phyloP scores from a whole-genome alignment of 352 stramenopile genomes.

The Globisporangium paroecandrum region DNA sequence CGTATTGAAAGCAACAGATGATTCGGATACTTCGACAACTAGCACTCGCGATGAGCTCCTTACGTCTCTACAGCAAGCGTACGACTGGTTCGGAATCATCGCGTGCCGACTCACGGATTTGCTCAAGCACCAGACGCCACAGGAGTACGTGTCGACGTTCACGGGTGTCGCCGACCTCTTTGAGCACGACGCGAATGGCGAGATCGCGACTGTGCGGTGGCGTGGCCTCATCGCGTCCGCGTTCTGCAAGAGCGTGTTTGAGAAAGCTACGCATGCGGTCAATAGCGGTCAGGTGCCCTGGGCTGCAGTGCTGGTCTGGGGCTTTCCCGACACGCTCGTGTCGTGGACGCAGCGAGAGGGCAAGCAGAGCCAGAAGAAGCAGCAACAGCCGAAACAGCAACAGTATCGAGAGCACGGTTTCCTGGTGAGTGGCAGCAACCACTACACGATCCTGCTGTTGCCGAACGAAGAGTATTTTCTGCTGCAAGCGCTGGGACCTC shows the following conservation, averaged over 20 bases:
- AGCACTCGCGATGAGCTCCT: slow-evolving; percentile 22
- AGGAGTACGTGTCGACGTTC: slow-evolving; percentile 83
- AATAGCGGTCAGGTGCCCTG: slow-evolving; percentile 50
- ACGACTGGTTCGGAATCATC: slow-evolving; percentile 79
- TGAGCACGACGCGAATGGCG: slow-evolving; percentile 26
- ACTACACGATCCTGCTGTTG: slow-evolving; percentile 70
- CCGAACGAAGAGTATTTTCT: slow-evolving; percentile 72
- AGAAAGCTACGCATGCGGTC: slow-evolving; percentile 47
- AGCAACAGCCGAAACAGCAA: background rate
- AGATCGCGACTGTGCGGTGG: slow-evolving; percentile 65
- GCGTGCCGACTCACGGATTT: slow-evolving; percentile 56
- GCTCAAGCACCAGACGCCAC: slow-evolving; percentile 41
- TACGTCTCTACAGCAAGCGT: slow-evolving; percentile 42
- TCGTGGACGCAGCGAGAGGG: slow-evolving; percentile 53
- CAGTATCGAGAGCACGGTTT: slow-evolving; percentile 62
- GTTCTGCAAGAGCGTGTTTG: slow-evolving; percentile 50
- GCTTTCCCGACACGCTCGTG: slow-evolving; percentile 66
- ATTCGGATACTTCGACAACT: too few species aligned
- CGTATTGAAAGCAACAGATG: slow-evolving; percentile 11
- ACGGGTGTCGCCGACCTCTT: slow-evolving; percentile 39
- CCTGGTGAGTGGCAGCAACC: slow-evolving; percentile 71
- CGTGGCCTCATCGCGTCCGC: slow-evolving; percentile 59
- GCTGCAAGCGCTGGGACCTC: slow-evolving; percentile 61
- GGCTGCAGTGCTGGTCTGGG: slow-evolving; percentile 76
- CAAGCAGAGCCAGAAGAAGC: slow-evolving; percentile 11